These are phyloP conservation scores for Pinguiococcus pyrenoidosus DNA, from an alignment of 108 stramenopile species.

Conservation along the genomic window DNA sequence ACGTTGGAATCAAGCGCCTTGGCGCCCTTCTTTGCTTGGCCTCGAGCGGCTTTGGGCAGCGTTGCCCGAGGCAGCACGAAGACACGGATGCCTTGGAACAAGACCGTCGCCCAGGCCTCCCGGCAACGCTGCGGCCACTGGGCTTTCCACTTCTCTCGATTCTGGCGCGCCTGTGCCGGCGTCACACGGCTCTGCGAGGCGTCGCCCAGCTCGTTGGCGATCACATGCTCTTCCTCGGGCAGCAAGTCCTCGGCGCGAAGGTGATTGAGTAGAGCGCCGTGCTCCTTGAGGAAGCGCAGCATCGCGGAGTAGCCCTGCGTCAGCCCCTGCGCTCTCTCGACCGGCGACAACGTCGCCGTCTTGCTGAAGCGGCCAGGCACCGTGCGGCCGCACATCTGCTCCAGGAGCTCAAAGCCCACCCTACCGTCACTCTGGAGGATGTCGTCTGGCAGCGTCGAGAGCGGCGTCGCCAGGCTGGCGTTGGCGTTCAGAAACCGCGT, in stretches of 20 bases:
- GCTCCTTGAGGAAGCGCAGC: constrained; percentile 11
- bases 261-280: constrained; percentile 4
- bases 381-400: no score
- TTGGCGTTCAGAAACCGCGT: no score
- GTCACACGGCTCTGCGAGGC: background rate
- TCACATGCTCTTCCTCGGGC: background rate
- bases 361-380: no score
- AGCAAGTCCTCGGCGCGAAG: constrained; percentile 10
- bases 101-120: constrained; percentile 1
- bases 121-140: background rate
- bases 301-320: constrained; percentile 5
- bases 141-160: background rate
- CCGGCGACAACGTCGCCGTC: no score
- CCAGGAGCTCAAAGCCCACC: no score
- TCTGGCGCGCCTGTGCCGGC: background rate
- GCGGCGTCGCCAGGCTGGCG: no score
- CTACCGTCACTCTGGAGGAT: no score
- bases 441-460: no score
- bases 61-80: constrained; percentile 14
- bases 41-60: constrained; percentile 1
- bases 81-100: constrained; percentile 21
- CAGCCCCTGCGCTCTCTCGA: no score
- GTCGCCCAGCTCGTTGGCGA: background rate
- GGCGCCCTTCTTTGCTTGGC: background rate
- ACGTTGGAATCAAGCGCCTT: constrained; percentile 21